Conservation (phyloP, 495 filamentous ascomycete genomes). For the Parathielavia appendiculata region DNA sequence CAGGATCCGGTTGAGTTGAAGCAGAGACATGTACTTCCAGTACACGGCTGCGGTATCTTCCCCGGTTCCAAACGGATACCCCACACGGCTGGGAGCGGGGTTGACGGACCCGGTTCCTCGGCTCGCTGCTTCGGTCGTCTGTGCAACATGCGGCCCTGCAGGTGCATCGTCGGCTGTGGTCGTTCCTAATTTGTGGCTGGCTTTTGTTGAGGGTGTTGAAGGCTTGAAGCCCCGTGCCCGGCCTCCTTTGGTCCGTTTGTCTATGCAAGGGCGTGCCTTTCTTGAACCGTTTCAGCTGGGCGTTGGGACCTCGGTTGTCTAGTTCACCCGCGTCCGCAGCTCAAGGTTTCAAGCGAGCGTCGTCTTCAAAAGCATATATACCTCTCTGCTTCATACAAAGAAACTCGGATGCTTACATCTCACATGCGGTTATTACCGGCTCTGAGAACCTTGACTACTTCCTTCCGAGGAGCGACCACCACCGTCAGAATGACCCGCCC, state of each 20-base stretch:
- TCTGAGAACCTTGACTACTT: no score
- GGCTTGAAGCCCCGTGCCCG: neutral
- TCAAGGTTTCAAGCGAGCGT: no score
- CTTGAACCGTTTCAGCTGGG: neutral
- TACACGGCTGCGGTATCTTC: neutral
- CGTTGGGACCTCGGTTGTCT: neutral
- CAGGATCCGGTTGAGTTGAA: neutral
- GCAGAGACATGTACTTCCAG: no score
- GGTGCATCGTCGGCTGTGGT: no score
- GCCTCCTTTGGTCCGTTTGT: neutral
- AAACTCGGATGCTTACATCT: neutral
- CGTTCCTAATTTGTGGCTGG: neutral
- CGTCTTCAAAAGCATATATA: neutral
- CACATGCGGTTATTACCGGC: neutral
- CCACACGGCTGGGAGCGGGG: constrained; percentile 2
- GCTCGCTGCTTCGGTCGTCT: constrained; percentile 3
- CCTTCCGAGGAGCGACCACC: neutral
- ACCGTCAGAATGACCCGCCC: constrained; percentile 41
- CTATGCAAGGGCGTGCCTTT: neutral
- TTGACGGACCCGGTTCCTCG: constrained; percentile 3
- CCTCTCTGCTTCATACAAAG: neutral
- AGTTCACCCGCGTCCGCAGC: neutral
- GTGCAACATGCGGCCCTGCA: neutral
- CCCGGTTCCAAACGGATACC: neutral
- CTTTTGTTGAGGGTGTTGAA: constrained; percentile 9